A percentile compares a stretch with the other conserved stretches of the same genome.
phyloP scores from a whole-genome alignment of 2,329 filamentous ascomycete genomes.

The Penicillium thymicola region DNA sequence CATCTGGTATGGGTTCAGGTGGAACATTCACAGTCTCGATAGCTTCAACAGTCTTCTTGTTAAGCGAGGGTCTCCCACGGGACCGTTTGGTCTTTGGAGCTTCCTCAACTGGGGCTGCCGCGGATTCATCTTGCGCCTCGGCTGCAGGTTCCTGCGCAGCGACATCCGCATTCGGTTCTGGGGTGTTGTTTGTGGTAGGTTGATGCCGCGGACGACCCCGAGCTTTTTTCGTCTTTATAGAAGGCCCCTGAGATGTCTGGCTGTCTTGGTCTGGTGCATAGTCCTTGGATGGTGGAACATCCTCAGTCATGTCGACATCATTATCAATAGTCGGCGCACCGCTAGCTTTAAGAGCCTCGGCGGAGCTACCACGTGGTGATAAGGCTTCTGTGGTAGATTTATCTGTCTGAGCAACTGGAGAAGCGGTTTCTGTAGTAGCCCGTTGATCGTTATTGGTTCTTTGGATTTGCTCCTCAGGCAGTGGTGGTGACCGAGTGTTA shows the following conservation, averaged over 20 bases:
- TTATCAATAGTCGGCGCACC: background rate
- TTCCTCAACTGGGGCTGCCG: background rate
- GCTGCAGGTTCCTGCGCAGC: background rate
- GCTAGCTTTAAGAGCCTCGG: background rate
- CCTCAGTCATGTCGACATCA: background rate
- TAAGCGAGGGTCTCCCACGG: constrained; percentile 5
- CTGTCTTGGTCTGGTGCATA: background rate
- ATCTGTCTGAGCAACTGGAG: background rate
- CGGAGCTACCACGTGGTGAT: background rate
- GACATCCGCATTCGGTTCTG: background rate
- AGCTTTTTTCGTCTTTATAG: background rate
- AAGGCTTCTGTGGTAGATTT: background rate
- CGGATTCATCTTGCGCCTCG: background rate
- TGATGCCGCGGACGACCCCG: background rate
- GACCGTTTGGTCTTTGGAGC: constrained; percentile 4
- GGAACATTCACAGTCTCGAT: background rate
- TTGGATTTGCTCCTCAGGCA: background rate
- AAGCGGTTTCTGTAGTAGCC: background rate
- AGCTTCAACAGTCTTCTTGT: background rate
- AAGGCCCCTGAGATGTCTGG: background rate
- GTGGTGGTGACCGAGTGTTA: constrained; percentile 8
- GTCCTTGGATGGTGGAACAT: background rate
- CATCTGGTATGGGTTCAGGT: background rate
- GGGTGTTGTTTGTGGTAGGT: background rate
- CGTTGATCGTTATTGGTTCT: background rate